Percentiles rank a stretch among this genome's conserved stretches.
Conservation (phyloP, 768 basidiomycete species). For the Hemileccinum rubropunctum region DNA sequence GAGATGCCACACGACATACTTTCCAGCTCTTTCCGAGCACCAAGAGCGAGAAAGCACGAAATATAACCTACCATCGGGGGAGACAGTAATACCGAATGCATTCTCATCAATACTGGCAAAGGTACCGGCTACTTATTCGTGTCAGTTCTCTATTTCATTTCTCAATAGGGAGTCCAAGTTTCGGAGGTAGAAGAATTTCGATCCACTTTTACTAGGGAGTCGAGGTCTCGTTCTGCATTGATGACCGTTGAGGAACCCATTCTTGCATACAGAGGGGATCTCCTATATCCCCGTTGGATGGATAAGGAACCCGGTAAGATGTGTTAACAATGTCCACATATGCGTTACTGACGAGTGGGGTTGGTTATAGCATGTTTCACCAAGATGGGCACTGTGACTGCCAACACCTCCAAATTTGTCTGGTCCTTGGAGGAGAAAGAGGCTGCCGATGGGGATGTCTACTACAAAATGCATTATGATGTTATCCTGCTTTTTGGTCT, state of each 20-base stretch:
- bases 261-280: constrained; percentile 16
- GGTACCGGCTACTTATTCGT: neutral
- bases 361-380: constrained; percentile 2
- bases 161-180: neutral
- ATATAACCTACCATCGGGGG: neutral
- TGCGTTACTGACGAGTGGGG: neutral
- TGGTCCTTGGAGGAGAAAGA: neutral
- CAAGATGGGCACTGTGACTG: constrained; percentile 7
- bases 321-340: no score
- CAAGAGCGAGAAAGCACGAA: no score
- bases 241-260: neutral
- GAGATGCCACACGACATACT: no score
- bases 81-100: neutral
- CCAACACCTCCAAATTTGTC: constrained; percentile 1
- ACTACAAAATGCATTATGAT: constrained; percentile 17
- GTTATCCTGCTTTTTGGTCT: constrained; percentile 32
- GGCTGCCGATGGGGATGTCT: neutral
- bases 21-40: no score
- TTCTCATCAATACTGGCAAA: neutral
- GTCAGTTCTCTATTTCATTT: neutral
- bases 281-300: constrained; percentile 3
- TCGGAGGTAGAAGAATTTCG: constrained; percentile 6
- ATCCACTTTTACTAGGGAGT: neutral
- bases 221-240: neutral
- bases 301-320: constrained; percentile 11